These are phyloP conservation scores for Graphilbum fragrans DNA, from an alignment of 2,329 filamentous ascomycete species.

Conservation along the genomic window DNA sequence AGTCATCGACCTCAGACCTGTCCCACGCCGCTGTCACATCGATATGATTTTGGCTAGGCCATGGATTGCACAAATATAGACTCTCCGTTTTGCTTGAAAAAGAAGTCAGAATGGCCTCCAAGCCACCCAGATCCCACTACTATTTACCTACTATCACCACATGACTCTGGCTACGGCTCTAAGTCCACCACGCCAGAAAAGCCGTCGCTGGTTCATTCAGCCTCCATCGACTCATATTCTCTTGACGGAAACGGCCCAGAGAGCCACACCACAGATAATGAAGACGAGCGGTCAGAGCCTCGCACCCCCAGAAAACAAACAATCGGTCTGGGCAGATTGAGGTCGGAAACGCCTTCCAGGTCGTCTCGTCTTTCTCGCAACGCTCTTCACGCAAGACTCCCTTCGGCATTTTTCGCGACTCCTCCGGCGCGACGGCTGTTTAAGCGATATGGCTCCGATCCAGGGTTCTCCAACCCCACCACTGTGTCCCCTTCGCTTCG, in stretches of 20 bases:
- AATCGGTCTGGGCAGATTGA: not conserved
- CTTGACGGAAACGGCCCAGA: constrained; percentile 8
- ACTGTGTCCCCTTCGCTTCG: constrained; percentile 10
- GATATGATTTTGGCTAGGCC: not conserved
- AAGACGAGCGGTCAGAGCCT: no score
- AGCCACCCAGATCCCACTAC: not conserved
- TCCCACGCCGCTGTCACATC: no score
- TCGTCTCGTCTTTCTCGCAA: not conserved
- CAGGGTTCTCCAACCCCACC: constrained; percentile 5
- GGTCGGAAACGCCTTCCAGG: not conserved
- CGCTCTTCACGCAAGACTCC: constrained; percentile 1
- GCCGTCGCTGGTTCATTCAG: not conserved
- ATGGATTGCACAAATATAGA: not conserved
- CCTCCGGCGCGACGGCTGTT: constrained; percentile 1
- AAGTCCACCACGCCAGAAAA: constrained; percentile 4
- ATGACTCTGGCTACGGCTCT: constrained; percentile 12
- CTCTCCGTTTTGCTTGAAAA: not conserved
- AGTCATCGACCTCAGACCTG: no score
- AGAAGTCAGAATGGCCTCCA: not conserved
- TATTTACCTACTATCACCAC: not conserved
- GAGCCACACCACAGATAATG: not conserved
- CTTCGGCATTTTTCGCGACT: constrained; percentile 8
- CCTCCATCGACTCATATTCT: not conserved
- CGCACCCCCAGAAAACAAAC: not conserved
- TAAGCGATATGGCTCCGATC: constrained; percentile 13